Percentiles rank a stretch among this genome's conserved stretches.
Evolutionary conservation across 148 eudicot genomes (phyloP).

Genomic region (Fallopia convolvulus): DNA sequence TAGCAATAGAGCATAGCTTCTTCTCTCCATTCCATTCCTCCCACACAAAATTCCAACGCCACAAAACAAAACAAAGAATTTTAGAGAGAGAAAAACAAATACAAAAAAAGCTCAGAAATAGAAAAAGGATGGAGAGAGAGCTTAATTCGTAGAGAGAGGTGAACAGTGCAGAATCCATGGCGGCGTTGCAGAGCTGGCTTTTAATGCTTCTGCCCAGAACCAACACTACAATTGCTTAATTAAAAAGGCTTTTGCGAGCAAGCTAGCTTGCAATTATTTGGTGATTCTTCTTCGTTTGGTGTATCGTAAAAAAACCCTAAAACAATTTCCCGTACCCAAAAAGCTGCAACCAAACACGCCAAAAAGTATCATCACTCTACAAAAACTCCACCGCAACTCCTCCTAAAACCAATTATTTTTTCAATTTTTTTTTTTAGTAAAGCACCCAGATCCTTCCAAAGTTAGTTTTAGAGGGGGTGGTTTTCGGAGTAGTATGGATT

Average conservation of each 20-base stretch:
- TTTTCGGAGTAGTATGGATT: conserved; percentile 24
- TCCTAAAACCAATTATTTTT: background rate
- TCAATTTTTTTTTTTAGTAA: background rate
- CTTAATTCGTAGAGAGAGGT: conserved; percentile 7
- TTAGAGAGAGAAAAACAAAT: background rate
- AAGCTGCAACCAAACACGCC: background rate
- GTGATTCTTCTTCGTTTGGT: background rate
- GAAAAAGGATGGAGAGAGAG: background rate
- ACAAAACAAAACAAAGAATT: background rate
- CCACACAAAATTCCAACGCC: background rate
- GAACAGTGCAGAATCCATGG: conserved; percentile 36
- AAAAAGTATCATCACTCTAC: background rate
- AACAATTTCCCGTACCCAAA: background rate
- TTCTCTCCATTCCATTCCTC: background rate
- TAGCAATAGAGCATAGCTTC: background rate
- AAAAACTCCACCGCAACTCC: background rate
- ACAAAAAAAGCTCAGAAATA: background rate
- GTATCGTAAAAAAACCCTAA: background rate
- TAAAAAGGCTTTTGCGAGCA: background rate
- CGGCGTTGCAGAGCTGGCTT: conserved; percentile 87
- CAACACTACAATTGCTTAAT: conserved; percentile 4
- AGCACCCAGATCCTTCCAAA: conserved; percentile 9
- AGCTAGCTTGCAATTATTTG: background rate
- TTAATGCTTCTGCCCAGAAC: conserved; percentile 40
- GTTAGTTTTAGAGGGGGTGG: background rate